Conservation (phyloP, 1,284 basidiomycete genomes). For the Erythrobasidium hasegawianum region DNA sequence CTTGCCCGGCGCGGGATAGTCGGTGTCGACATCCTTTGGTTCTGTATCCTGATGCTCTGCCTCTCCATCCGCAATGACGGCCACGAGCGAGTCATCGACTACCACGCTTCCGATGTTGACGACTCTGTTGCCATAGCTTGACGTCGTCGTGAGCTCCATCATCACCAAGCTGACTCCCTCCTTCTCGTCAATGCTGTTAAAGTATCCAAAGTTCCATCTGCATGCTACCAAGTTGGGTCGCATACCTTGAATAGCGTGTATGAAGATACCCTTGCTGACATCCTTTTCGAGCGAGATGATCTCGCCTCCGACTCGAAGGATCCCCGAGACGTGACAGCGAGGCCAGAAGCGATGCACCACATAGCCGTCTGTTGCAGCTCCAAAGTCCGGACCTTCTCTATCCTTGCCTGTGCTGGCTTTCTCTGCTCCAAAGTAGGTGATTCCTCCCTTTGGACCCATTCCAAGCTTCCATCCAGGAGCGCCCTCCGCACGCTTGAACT, state of each 20-base stretch:
- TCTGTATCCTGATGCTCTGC: constrained; percentile 62
- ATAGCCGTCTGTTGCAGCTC: constrained; percentile 62
- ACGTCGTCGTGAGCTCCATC: constrained; percentile 92
- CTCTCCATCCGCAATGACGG: constrained; percentile 57
- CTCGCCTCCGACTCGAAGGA: constrained; percentile 67
- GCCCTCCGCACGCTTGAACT: constrained; percentile 64
- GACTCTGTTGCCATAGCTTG: constrained; percentile 60
- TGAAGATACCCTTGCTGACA: constrained; percentile 78
- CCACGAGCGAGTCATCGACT: constrained; percentile 67
- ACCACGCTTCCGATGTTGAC: constrained; percentile 84
- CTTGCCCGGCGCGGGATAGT: constrained; percentile 70
- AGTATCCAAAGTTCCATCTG: constrained; percentile 93
- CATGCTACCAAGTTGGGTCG: constrained; percentile 88
- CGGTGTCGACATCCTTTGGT: constrained; percentile 63
- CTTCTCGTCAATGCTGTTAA: constrained; percentile 58
- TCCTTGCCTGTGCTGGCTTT: constrained; percentile 46
- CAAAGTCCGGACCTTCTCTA: constrained; percentile 56
- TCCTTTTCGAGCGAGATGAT: constrained; percentile 56
- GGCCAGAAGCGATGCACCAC: constrained; percentile 93
- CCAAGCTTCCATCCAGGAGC: constrained; percentile 89
- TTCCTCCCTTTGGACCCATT: constrained; percentile 78
- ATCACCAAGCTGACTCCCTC: constrained; percentile 75
- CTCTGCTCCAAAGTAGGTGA: constrained; percentile 75
- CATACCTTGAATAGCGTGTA: constrained; percentile 98
- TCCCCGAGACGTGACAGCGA: constrained; percentile 56